A percentile compares a stretch with the other conserved stretches of the same genome.
Conservation (phyloP, 2,329 filamentous ascomycete genomes). For the Ophiostoma ips region DNA sequence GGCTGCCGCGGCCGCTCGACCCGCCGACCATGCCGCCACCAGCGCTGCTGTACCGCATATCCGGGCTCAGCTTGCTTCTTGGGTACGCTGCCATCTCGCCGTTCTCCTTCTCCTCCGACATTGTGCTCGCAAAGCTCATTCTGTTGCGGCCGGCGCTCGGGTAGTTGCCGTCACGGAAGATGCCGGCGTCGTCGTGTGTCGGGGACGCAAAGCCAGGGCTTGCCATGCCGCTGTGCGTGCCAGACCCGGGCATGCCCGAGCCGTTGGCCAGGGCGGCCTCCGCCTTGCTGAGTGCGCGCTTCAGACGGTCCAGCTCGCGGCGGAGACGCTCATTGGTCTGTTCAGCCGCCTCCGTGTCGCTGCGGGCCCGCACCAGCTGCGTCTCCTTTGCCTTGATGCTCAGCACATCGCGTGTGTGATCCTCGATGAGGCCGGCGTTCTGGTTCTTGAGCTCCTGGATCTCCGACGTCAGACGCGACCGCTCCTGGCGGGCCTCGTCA, state of each 20-base stretch:
- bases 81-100: constrained; percentile 31
- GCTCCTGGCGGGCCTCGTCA: constrained; percentile 72
- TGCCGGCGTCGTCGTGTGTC: constrained; percentile 43
- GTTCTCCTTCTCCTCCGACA: constrained; percentile 70
- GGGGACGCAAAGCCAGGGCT: constrained; percentile 33
- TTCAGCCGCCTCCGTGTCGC: constrained; percentile 80
- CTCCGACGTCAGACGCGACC: constrained; percentile 68
- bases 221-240: constrained; percentile 14
- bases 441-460: constrained; percentile 92
- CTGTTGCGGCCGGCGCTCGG: constrained; percentile 30
- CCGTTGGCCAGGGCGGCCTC: constrained; percentile 25
- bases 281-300: constrained; percentile 62
- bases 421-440: constrained; percentile 91
- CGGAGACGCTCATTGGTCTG: constrained; percentile 71
- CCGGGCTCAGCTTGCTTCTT: constrained; percentile 41
- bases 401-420: constrained; percentile 87
- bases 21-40: constrained; percentile 22
- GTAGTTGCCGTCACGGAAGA: constrained; percentile 39
- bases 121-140: constrained; percentile 48
- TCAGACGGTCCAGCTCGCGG: constrained; percentile 82
- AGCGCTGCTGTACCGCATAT: constrained; percentile 31
- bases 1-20: constrained; percentile 45
- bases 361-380: constrained; percentile 80
- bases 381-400: constrained; percentile 98
- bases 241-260: not conserved